Percentiles rank a stretch among this genome's conserved stretches.
phyloP scores from a whole-genome alignment of 768 basidiomycete genomes.

The Russula compacta region DNA sequence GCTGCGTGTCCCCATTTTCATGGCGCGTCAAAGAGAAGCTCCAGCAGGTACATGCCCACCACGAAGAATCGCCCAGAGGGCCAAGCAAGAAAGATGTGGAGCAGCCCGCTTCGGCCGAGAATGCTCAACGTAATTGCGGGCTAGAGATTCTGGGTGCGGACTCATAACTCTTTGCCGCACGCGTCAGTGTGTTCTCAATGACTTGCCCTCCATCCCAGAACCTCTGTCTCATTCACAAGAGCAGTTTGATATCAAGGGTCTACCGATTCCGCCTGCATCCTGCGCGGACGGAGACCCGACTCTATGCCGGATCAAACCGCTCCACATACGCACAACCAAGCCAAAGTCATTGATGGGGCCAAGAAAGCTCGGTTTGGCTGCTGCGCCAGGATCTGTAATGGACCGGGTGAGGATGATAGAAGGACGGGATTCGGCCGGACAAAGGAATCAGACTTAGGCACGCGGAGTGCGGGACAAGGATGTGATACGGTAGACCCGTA shows the following conservation, averaged over 20 bases:
- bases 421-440: neutral
- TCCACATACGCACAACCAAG: neutral
- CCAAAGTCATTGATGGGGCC: constrained; percentile 3
- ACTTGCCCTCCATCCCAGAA: neutral
- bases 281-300: neutral
- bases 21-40: constrained; percentile 37
- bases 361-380: neutral
- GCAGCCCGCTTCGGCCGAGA: neutral
- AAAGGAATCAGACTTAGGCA: neutral
- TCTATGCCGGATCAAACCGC: neutral
- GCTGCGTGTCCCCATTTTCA: constrained; percentile 33
- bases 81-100: neutral
- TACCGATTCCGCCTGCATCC: neutral
- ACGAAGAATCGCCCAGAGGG: neutral
- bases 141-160: neutral
- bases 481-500: neutral
- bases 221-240: neutral
- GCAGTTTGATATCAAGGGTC: neutral
- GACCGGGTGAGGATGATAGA: constrained; percentile 15
- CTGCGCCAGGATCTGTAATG: constrained; percentile 12
- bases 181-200: neutral
- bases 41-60: neutral
- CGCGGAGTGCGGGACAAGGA: neutral
- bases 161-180: too few species aligned
- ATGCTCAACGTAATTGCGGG: neutral